Base-by-base conservation (phyloP, 2,329 filamentous ascomycete genomes). In the Epichloe hybrida region DNA sequence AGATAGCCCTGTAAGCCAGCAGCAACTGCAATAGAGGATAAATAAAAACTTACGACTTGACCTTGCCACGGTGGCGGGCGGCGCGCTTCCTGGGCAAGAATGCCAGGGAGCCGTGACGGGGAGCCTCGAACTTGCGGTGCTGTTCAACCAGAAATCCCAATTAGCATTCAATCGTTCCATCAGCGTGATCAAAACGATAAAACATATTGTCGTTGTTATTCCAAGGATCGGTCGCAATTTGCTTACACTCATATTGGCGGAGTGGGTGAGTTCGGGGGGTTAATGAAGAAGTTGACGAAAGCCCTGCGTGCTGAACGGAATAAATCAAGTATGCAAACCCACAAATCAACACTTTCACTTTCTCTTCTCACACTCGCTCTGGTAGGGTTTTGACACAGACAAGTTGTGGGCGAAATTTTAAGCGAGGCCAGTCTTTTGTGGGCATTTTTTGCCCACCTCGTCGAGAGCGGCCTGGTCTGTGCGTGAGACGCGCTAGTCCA, bases 21-120 rank as follows among this genome's bases (percentile, higher is more conserved):
- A n/a, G 15, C 5, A n/a, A 38, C 9, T 31, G 4, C 20, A 15
- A 46, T 41, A 51, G 42, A 17, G 31, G 31, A 31, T 11, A 1
- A 9, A 11, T 11, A 38, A 37, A 11, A 20, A 80, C 81, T 82
- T 79, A 95, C 89, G 85, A 89, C 88, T 96, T 96, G 72, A 96
- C 91, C 82, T 95, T 95, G 73, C 91, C 91, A 66, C 91, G 80
- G 77, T 97, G 90, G 68, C 90, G 83, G 73, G 89, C 81, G 67
- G 89, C 88, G 70, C 91, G 85, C 88, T 96, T 96, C 70, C 87
- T 77, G 61, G 87, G 87, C 68, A 93, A 74, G 76, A 82, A 91
- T 64, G 86, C 86, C 72, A 97, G 79, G 86, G 86, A 90, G 71
- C 91, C 93, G 79, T 97, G 91, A 72, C 91, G 86, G 70, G 90